Conservation (phyloP, 108 stramenopile species). For the Mediolabrus comicus region DNA sequence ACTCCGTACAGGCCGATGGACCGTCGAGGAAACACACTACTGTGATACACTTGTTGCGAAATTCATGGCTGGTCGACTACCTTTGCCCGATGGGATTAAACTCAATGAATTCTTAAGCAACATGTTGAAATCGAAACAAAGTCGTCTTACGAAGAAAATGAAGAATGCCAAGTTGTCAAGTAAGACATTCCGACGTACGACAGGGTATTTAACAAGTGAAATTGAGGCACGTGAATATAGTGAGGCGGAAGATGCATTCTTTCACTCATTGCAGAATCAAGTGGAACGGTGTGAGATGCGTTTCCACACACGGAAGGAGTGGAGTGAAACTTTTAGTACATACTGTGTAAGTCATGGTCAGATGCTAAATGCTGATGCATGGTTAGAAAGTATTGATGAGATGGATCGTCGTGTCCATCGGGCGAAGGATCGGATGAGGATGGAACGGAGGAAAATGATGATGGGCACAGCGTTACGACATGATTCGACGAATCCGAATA, state of each 20-base stretch:
- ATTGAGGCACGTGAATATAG: constrained; percentile 66
- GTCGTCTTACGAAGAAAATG: constrained; percentile 89
- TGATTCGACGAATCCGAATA: constrained; percentile 65
- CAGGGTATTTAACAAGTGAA: constrained; percentile 45
- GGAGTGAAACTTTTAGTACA: constrained; percentile 74
- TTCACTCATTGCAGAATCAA: constrained; percentile 56
- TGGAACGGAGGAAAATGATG: constrained; percentile 77
- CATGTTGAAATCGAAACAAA: constrained; percentile 87
- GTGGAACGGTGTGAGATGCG: constrained; percentile 74
- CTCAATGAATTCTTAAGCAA: constrained; percentile 77
- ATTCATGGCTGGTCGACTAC: constrained; percentile 72
- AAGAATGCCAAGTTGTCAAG: constrained; percentile 83
- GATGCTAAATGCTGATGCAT: constrained; percentile 67
- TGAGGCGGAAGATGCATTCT: constrained; percentile 67
- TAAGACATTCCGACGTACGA: constrained; percentile 53
- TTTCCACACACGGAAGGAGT: constrained; percentile 85
- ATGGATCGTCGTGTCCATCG: constrained; percentile 73
- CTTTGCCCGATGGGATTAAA: constrained; percentile 71
- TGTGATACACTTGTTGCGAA: constrained; percentile 79
- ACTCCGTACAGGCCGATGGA: constrained; percentile 79
- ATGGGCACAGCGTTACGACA: constrained; percentile 73
- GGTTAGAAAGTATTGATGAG: constrained; percentile 81
- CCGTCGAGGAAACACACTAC: constrained; percentile 73
- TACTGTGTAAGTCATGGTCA: constrained; percentile 68
- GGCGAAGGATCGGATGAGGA: constrained; percentile 74